phyloP scores from a whole-genome alignment of 306 rosid species.

The Dalbergia cochinchinensis region DNA sequence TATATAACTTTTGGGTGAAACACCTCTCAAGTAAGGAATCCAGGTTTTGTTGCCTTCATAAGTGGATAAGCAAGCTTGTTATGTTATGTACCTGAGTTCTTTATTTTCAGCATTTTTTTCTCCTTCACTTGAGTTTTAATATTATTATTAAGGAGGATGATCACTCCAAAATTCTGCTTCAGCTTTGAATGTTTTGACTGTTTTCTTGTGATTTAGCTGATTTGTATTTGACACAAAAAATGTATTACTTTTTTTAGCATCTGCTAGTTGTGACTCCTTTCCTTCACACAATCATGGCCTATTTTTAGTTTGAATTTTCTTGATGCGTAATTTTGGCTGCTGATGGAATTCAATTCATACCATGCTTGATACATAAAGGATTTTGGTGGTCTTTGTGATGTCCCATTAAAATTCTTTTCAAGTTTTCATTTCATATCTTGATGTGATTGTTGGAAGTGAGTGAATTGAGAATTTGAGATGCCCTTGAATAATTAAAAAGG shows the following conservation, averaged over 20 bases:
- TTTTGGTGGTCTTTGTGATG: conserved; percentile 17
- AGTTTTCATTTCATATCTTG: conserved; percentile 13
- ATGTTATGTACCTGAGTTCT: not conserved
- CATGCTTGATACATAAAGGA: conserved; percentile 1
- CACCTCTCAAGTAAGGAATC: conserved; percentile 71
- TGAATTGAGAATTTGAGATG: conserved; percentile 23
- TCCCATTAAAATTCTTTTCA: not conserved
- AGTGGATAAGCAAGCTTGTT: conserved; percentile 42
- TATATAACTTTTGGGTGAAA: conserved; percentile 42
- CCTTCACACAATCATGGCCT: conserved; percentile 13
- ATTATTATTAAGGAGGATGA: conserved; percentile 8
- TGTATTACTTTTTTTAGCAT: conserved; percentile 10
- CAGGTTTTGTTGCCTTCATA: conserved; percentile 39
- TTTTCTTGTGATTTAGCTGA: conserved; percentile 7
- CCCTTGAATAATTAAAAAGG: conserved; percentile 12
- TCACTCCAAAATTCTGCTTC: conserved; percentile 23
- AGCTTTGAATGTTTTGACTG: conserved; percentile 18
- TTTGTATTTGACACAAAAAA: not conserved
- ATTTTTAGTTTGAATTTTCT: conserved; percentile 17
- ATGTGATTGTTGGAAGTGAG: not conserved
- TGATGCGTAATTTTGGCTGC: conserved; percentile 26
- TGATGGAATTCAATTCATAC: not conserved
- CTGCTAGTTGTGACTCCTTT: conserved; percentile 27
- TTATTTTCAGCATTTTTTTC: conserved; percentile 39
- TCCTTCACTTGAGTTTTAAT: conserved; percentile 38